Conservation (phyloP, 208 protist genomes). For the Leishmania lainsoni region DNA sequence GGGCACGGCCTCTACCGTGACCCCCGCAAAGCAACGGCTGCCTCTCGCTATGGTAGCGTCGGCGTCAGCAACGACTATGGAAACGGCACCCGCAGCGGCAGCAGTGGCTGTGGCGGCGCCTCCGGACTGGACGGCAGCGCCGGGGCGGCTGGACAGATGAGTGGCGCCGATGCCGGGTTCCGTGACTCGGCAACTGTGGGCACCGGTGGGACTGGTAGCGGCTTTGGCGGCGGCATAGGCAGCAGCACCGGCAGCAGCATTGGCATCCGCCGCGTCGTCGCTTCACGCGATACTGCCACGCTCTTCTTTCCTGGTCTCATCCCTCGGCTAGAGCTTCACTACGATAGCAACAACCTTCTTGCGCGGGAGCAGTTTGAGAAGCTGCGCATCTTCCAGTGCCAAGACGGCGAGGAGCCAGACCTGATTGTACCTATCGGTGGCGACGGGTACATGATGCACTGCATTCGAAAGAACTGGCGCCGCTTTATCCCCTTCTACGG, state of each 20-base stretch:
- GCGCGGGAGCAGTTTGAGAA: conserved; percentile 84
- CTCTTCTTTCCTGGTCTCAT: conserved; percentile 77
- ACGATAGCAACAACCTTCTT: conserved; percentile 83
- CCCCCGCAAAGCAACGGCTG: conserved; percentile 60
- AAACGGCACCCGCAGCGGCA: conserved; percentile 14
- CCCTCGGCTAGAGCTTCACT: conserved; percentile 84
- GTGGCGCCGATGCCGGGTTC: conserved; percentile 12
- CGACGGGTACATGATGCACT: conserved; percentile 94
- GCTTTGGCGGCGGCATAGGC: conserved; percentile 6
- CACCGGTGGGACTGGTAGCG: not conserved
- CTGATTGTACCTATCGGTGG: conserved; percentile 91
- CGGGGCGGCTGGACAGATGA: conserved; percentile 7
- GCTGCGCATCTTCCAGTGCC: conserved; percentile 73
- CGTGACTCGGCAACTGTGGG: conserved; percentile 7
- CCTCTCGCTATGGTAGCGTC: conserved; percentile 34
- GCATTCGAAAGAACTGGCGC: conserved; percentile 88
- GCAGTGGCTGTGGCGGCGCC: conserved; percentile 8
- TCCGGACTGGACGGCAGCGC: not conserved
- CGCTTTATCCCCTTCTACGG: conserved; percentile 93
- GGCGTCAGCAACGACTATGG: conserved; percentile 23
- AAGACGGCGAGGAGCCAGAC: conserved; percentile 76
- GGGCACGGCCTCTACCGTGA: conserved; percentile 85
- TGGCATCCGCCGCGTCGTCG: conserved; percentile 15
- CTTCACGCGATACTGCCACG: conserved; percentile 43
- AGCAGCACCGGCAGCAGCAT: not conserved